phyloP scores from a whole-genome alignment of 768 basidiomycete genomes.

The Hypholoma fasciculare region DNA sequence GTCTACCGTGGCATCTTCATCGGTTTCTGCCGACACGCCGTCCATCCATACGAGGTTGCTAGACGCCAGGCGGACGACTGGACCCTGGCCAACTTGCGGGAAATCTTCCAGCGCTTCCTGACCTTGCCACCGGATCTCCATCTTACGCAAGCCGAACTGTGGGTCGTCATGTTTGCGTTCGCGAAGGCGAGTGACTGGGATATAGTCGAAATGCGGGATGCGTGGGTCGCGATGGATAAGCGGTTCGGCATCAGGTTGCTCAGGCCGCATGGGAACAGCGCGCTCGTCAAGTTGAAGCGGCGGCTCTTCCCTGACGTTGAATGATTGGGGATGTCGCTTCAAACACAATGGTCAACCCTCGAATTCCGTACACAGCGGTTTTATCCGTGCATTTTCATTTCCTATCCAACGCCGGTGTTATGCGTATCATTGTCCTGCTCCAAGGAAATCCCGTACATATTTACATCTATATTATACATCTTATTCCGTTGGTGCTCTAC shows the following conservation, averaged over 20 bases:
- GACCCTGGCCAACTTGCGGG: slow-evolving; percentile 56
- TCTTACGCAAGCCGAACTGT: slow-evolving; percentile 49
- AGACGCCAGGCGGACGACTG: slow-evolving; percentile 37
- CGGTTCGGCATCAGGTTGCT: slow-evolving; percentile 49
- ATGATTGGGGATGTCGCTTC: background rate
- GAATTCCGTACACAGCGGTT: no score
- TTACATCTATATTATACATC: slow-evolving; percentile 10
- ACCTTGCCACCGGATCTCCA: slow-evolving; percentile 44
- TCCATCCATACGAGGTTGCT: slow-evolving; percentile 17
- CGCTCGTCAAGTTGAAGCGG: slow-evolving; percentile 41
- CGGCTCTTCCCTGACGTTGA: slow-evolving; percentile 30
- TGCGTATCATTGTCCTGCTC: no score
- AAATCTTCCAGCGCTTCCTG: slow-evolving; percentile 64
- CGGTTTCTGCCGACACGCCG: slow-evolving; percentile 68
- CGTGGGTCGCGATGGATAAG: slow-evolving; percentile 57
- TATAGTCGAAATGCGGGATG: slow-evolving; percentile 45
- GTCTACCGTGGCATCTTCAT: slow-evolving; percentile 75
- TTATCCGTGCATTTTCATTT: no score
- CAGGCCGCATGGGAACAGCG: slow-evolving; percentile 35
- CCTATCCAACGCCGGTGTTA: no score
- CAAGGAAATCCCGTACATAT: background rate
- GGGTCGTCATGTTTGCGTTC: slow-evolving; percentile 71
- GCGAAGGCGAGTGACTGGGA: slow-evolving; percentile 59
- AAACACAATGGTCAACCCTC: background rate
- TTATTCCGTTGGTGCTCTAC: background rate